phyloP scores from a whole-genome alignment of 495 filamentous ascomycete species.

The Saxophila tyrrhenica region DNA sequence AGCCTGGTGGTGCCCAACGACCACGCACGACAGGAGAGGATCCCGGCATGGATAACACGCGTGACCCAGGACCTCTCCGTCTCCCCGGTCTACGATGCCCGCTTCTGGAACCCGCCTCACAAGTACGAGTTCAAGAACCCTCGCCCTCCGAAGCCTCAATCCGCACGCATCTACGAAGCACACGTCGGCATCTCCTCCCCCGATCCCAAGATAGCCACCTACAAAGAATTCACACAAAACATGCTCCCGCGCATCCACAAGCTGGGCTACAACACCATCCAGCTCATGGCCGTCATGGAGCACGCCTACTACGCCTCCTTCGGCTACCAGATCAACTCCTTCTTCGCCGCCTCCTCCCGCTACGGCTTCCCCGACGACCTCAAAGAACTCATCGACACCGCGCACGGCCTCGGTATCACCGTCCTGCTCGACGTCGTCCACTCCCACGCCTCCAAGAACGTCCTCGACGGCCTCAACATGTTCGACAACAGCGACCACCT shows the following conservation, averaged over 20 bases:
- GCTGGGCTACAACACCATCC: constrained; percentile 93
- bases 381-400: constrained; percentile 92
- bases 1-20: constrained; percentile 69
- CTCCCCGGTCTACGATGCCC: constrained; percentile 82
- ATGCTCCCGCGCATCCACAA: constrained; percentile 83
- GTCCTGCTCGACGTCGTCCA: constrained; percentile 94
- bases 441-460: constrained; percentile 96
- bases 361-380: constrained; percentile 91
- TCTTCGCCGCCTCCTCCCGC: constrained; percentile 94
- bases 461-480: constrained; percentile 82
- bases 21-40: constrained; percentile 64
- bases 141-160: constrained; percentile 72
- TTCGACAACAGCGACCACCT: constrained; percentile 91
- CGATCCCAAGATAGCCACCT: constrained; percentile 76
- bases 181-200: constrained; percentile 96
- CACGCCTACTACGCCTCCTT: constrained; percentile 99
- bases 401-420: constrained; percentile 80
- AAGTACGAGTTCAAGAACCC: constrained; percentile 72
- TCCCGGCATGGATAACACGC: constrained; percentile 94
- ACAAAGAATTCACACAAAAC: constrained; percentile 91
- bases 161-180: constrained; percentile 87
- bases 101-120: constrained; percentile 91
- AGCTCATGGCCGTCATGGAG: constrained; percentile 98
- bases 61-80: constrained; percentile 85
- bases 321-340: constrained; percentile 96